phyloP scores from a whole-genome alignment of 1,284 basidiomycete genomes.

The Pseudozyma hubeiensis region DNA sequence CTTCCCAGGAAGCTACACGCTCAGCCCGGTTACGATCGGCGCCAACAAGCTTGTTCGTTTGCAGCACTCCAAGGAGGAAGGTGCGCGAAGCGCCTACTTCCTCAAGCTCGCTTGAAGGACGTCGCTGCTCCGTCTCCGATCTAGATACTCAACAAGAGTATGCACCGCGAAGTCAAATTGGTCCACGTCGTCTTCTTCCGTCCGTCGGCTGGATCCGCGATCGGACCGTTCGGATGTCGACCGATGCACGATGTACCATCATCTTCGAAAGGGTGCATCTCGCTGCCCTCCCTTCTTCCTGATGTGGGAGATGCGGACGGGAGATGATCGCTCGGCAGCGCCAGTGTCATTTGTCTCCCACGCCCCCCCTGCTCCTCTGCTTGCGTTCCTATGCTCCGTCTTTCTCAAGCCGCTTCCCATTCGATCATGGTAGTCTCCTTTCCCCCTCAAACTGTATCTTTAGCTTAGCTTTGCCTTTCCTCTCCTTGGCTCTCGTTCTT shows the following conservation, averaged over 20 bases:
- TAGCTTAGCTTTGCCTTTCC: conserved; percentile 14
- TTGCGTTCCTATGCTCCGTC: neutral
- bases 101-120: conserved; percentile 33
- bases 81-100: conserved; percentile 32
- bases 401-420: neutral
- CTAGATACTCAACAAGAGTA: neutral
- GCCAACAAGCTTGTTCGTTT: conserved; percentile 40
- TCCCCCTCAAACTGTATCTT: conserved; percentile 33
- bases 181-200: neutral
- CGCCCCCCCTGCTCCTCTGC: neutral
- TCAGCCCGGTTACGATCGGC: conserved; percentile 16
- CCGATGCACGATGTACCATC: neutral
- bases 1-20: conserved; percentile 36
- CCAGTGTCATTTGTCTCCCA: neutral
- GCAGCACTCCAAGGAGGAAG: conserved; percentile 21
- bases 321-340: neutral
- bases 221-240: conserved; percentile 1
- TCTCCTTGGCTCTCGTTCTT: neutral
- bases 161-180: conserved; percentile 3
- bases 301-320: neutral
- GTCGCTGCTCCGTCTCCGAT: neutral
- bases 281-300: too few relatives aligned
- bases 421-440: neutral
- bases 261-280: conserved; percentile 6
- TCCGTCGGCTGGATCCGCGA: conserved; percentile 9